A percentile compares a stretch with the other conserved stretches of the same genome.
Conservation (phyloP, 495 filamentous ascomycete species). For the Podospora fimiseda region DNA sequence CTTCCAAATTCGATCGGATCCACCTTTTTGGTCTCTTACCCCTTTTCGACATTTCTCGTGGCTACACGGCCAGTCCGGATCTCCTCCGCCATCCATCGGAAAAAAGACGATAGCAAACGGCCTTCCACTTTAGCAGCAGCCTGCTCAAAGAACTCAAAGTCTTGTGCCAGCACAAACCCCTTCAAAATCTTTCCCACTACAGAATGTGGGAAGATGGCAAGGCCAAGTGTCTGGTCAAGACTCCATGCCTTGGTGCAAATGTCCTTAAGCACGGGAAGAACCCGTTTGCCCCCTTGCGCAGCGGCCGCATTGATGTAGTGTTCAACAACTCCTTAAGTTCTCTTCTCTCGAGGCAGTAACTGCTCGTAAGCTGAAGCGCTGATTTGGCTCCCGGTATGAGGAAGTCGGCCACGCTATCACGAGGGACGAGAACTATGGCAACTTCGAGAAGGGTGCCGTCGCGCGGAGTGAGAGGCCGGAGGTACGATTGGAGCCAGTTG, state of each 20-base stretch:
- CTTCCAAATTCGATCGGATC: too few relatives aligned
- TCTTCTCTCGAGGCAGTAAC: background rate
- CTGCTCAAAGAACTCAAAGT: constrained; percentile 15
- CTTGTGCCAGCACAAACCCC: constrained; percentile 3
- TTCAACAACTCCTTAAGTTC: background rate
- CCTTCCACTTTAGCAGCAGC: constrained; percentile 2
- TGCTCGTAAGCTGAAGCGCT: background rate
- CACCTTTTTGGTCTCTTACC: too few relatives aligned
- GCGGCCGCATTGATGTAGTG: background rate
- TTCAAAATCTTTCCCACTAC: constrained; percentile 7
- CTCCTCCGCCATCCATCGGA: constrained; percentile 7
- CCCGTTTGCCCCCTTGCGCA: background rate
- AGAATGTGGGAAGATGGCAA: constrained; percentile 2
- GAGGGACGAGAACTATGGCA: constrained; percentile 13
- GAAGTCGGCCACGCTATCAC: constrained; percentile 19
- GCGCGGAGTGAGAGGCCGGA: background rate
- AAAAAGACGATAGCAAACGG: constrained; percentile 5
- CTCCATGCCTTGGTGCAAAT: constrained; percentile 11
- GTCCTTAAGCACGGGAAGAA: constrained; percentile 11
- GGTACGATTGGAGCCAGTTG: constrained; percentile 1
- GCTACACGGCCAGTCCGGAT: constrained; percentile 1
- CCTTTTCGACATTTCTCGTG: constrained; percentile 8
- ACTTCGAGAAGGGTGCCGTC: background rate
- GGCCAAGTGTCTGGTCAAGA: constrained; percentile 5
- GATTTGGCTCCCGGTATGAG: constrained; percentile 3